phyloP scores from a whole-genome alignment of 2,329 filamentous ascomycete genomes.

The Apiospora arundinis region DNA sequence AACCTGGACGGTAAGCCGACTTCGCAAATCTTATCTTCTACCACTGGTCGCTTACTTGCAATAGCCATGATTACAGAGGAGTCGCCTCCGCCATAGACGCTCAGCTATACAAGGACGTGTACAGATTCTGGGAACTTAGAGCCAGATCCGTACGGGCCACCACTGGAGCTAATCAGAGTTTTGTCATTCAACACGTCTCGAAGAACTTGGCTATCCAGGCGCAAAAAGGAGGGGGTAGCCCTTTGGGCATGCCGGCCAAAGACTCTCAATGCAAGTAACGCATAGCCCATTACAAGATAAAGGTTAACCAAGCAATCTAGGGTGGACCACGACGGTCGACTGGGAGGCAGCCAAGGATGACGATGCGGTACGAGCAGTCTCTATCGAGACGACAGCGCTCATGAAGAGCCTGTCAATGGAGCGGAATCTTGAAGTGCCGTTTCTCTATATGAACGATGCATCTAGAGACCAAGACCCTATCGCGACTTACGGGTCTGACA shows the following conservation, averaged over 20 bases:
- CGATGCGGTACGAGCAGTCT: conserved; percentile 26
- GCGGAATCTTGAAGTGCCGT: background rate
- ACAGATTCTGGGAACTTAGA: conserved; percentile 29
- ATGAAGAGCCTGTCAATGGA: conserved; percentile 13
- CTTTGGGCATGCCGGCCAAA: conserved; percentile 24
- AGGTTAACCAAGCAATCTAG: conserved; percentile 21
- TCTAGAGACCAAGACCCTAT: conserved; percentile 35
- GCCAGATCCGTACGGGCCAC: conserved; percentile 24
- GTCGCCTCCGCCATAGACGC: conserved; percentile 29
- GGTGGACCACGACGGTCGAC: conserved; percentile 31
- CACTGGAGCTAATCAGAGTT: conserved; percentile 33
- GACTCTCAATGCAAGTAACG: conserved; percentile 28
- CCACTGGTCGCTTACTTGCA: background rate
- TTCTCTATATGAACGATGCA: conserved; percentile 35
- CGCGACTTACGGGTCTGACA: conserved; percentile 32
- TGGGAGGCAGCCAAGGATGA: conserved; percentile 28
- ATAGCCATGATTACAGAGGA: conserved; percentile 36
- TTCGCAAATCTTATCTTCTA: conserved; percentile 6
- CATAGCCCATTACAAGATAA: background rate
- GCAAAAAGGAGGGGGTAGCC: conserved; percentile 32
- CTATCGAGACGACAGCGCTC: conserved; percentile 25
- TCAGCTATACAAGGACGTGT: conserved; percentile 33
- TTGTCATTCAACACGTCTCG: conserved; percentile 27
- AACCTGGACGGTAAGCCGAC: too few species aligned
- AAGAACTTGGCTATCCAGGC: conserved; percentile 21